phyloP scores from a whole-genome alignment of 2,329 filamentous ascomycete genomes.

The Aspergillus chevalieri region DNA sequence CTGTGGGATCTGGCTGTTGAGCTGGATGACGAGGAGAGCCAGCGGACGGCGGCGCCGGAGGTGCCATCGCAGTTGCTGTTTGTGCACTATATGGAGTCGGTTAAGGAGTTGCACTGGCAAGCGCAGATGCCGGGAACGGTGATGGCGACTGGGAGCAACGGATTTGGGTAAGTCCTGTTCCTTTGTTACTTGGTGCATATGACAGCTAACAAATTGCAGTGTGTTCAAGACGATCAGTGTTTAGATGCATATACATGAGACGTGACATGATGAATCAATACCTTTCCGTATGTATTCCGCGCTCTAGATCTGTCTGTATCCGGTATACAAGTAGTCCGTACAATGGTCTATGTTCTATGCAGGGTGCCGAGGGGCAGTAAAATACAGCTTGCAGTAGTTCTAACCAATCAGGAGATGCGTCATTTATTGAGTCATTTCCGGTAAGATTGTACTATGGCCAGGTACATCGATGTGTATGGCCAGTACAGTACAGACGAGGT shows the following conservation, averaged over 20 bases:
- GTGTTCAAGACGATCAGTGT: conserved; percentile 81
- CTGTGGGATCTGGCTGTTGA: conserved; percentile 97
- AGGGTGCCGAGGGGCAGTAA: too few species aligned
- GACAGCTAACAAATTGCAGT: conserved; percentile 37
- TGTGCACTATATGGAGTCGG: conserved; percentile 90
- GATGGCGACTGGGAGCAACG: conserved; percentile 81
- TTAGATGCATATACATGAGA: conserved; percentile 32
- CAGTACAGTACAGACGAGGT: too few species aligned
- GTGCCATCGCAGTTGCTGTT: conserved; percentile 93
- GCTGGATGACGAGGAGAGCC: conserved; percentile 93
- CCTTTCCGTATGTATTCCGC: too few species aligned
- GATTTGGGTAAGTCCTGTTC: conserved; percentile 56
- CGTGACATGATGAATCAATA: too few species aligned
- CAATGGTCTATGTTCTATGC: too few species aligned
- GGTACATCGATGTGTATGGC: too few species aligned
- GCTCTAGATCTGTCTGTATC: too few species aligned
- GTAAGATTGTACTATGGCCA: too few species aligned
- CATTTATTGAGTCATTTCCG: too few species aligned
- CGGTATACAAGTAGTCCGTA: too few species aligned
- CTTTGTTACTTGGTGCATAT: not conserved
- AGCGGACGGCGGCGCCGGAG: conserved; percentile 77
- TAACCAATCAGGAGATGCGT: too few species aligned
- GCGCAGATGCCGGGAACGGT: conserved; percentile 86
- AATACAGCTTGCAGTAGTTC: too few species aligned
- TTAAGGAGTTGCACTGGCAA: conserved; percentile 97